Base-by-base conservation (phyloP, 176 grass and related monocot genomes). In the Aegilops bicornis region DNA sequence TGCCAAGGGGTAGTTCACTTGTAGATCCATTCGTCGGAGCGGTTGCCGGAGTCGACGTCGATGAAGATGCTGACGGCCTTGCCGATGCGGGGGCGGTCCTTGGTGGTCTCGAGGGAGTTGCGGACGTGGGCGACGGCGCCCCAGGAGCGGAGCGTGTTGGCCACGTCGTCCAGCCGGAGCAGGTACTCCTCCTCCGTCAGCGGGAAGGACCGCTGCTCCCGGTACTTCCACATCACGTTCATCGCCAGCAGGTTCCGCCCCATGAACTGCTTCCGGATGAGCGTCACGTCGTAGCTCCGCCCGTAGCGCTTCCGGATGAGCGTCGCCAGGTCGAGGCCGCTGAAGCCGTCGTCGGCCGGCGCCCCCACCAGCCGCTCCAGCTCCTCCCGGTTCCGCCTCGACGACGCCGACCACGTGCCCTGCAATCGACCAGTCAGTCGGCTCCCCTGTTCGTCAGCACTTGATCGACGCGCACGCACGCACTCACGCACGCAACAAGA, bases 141-240 rank as follows among this genome's bases (percentile, higher is more conserved):
- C 97, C 97, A 99, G 84, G 92, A 99, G 39, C 89, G 91, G 58
- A 99, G 84, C 52, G 84, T 89, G 91, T 91, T 96, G 14, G 97
- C 94, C 3, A 99, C 90, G 11, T 89, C 92, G 87, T 99, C 97
- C 17, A 99, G 94, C 3, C 97, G 93, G 54, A 99, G 59, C 62
- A 99, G 82, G 60, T 99, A 99, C 90, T 99, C 97, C 92, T 98
- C 97, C 87, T 96, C 97, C 35, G 88, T 99, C 80, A 99, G 82
- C 8, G 97, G 97, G 90, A 99, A 99, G 7, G 97, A 99, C 0
- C 90, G 84, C 90, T 98, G 97, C 82, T 98, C 97, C 86, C 93
- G 74, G 84, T 98, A 98, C 76, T 98, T 98, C 97, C 97, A 98
- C 97, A 98, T 98, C n/a, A 98, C 97, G 82, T 98, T 98, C 97